phyloP scores from a whole-genome alignment of 1,139 yeast genomes.

The Debaryomyces coudertii region DNA sequence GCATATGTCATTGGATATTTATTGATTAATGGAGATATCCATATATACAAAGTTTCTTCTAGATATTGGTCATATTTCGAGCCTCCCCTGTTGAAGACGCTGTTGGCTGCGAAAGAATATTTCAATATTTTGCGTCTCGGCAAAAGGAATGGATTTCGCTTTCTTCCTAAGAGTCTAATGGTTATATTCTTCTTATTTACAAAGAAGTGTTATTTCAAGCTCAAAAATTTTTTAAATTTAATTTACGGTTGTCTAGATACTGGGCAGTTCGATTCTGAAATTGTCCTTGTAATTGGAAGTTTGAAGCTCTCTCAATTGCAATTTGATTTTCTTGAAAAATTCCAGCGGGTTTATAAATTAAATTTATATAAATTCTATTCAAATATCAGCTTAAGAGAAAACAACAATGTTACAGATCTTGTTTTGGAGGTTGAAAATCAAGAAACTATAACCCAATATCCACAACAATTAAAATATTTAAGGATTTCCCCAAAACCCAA shows the following conservation, averaged over 20 bases:
- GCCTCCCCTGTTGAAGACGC: slow-evolving; percentile 1
- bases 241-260: background rate
- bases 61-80: slow-evolving; percentile 3
- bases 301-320: background rate
- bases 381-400: background rate
- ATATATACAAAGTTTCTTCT: slow-evolving; percentile 3
- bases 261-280: background rate
- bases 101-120: slow-evolving; percentile 7
- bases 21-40: slow-evolving; percentile 2
- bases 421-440: background rate
- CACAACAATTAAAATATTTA: slow-evolving; percentile 2
- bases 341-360: background rate
- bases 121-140: slow-evolving; percentile 4
- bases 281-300: slow-evolving; percentile 1
- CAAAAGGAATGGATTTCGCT: slow-evolving; percentile 1
- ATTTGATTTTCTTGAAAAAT: background rate
- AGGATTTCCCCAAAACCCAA: background rate
- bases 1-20: slow-evolving; percentile 6
- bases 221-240: background rate
- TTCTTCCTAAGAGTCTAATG: slow-evolving; percentile 1
- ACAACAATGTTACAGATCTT: background rate
- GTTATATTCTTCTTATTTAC: slow-evolving; percentile 5
- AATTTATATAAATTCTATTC: slow-evolving; percentile 1
- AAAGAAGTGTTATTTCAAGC: slow-evolving; percentile 1
- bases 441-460: background rate